Evolutionary conservation across 768 basidiomycete species (phyloP), one percentile per base, ranked within the genome.

Genomic region (Gymnopilus junonius): DNA sequence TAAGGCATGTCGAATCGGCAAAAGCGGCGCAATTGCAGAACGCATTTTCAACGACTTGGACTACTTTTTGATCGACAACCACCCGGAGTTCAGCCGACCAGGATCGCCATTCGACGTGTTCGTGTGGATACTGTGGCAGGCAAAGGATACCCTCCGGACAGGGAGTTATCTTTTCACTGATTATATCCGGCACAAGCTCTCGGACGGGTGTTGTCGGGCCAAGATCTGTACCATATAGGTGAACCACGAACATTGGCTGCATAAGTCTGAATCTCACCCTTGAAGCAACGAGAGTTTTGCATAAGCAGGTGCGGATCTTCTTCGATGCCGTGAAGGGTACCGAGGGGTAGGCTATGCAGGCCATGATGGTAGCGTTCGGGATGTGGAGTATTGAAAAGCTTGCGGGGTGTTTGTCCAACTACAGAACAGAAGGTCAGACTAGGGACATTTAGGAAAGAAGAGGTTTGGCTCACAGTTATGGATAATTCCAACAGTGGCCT

Each of bases 361-460:
- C 94, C 93, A 53, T 91, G 84, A 71, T 89, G 82, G 64, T 88
- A 86, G 31, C 94, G 84, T 27, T 81, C 77, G 0, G 94, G 94
- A 80, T 97, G 96, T 2, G 92, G 84, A 0, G 77, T 69, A 8
- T 76, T 82, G 75, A 97, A 98, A 8, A 97, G 83, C 70, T 94
- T 95, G 27, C 88, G 83, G 10, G 95, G 95, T 0, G 95, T 97
- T 77, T 97, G 95, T 14, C 95, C 95, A 67, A 97, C 92, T 94
- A 65, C 2, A 55, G 45, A 40, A 35, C 48, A 48, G 50, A 66
- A 2, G 69, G 58, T 32, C 11, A 32, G 25, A 12, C 12, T 50
- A 17, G 17, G 32, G 27, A 42, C 59, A 21, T 45, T 35, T 11
- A 4, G 1, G 39, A 31, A 12, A 4, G 55, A 8, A n/a, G 20